Percentiles rank a stretch among this genome's conserved stretches.
Evolutionary conservation across 441 rosid genomes (phyloP).

Genomic region (Eruca vesicaria): DNA sequence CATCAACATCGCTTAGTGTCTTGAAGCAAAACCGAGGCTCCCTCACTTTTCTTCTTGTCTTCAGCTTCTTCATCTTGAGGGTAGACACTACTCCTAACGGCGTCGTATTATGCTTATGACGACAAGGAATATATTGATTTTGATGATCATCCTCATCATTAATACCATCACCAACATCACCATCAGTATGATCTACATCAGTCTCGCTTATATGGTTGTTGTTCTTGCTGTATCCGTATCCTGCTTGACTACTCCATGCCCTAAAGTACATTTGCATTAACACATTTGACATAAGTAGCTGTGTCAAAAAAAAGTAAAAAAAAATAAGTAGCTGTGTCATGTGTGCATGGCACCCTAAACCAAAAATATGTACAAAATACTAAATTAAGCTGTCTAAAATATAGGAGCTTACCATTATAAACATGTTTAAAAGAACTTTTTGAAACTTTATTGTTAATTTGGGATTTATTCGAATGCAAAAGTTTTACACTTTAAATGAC

Average conservation of each 20-base stretch:
- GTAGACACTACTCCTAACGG: conserved; percentile 50
- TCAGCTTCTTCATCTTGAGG: conserved; percentile 75
- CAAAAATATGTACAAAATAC: background rate
- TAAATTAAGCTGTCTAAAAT: background rate
- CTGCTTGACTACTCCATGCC: conserved; percentile 32
- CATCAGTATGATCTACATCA: background rate
- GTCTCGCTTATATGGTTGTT: conserved; percentile 10
- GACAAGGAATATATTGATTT: background rate
- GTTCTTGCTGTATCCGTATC: conserved; percentile 21
- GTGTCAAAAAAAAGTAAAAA: too few relatives aligned
- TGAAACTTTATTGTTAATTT: too few relatives aligned
- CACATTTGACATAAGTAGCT: background rate
- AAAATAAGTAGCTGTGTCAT: too few relatives aligned
- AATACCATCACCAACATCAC: conserved; percentile 1
- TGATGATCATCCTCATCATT: conserved; percentile 25
- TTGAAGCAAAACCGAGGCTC: conserved; percentile 98
- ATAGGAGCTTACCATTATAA: too few relatives aligned
- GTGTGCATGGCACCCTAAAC: background rate
- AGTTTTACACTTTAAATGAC: background rate
- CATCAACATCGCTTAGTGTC: conserved; percentile 94
- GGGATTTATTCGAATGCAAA: background rate
- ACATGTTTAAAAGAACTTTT: too few relatives aligned
- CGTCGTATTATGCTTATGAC: conserved; percentile 19
- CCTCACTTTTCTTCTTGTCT: conserved; percentile 84
- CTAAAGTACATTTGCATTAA: conserved; percentile 21